These are phyloP conservation scores for Geotrichum citri-aurantii DNA, from an alignment of 1,139 yeast species.

Conservation along the genomic window DNA sequence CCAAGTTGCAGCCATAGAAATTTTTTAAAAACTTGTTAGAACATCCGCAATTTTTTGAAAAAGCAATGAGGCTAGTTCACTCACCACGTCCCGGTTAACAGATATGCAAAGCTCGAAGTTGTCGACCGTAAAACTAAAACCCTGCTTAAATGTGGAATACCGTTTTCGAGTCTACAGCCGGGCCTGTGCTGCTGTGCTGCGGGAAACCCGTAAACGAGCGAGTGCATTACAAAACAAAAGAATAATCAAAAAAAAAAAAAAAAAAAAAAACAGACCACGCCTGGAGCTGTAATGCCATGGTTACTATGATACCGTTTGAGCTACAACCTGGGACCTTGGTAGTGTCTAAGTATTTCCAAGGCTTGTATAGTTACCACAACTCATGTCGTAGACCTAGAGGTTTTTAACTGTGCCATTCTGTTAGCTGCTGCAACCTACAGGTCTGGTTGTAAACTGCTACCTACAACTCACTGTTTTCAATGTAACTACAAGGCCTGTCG, in stretches of 20 bases:
- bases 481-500: not conserved
- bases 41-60: not conserved
- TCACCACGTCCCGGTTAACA: not conserved
- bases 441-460: not conserved
- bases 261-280: not conserved
- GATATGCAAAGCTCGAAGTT: not conserved
- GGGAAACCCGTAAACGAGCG: not conserved
- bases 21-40: too few relatives aligned
- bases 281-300: too few relatives aligned
- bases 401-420: too few relatives aligned
- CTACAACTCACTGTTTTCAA: not conserved
- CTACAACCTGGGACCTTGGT: too few relatives aligned
- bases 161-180: not conserved
- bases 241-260: too few relatives aligned
- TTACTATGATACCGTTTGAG: too few relatives aligned
- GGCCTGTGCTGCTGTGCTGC: not conserved
- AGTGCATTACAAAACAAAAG: not conserved
- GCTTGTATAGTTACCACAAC: too few relatives aligned
- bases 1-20: too few relatives aligned
- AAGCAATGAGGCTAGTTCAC: not conserved
- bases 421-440: not conserved
- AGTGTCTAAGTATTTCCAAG: too few relatives aligned
- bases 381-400: too few relatives aligned
- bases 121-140: not conserved
- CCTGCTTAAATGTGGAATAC: not conserved